phyloP scores from a whole-genome alignment of 2,329 filamentous ascomycete genomes.

The Paracoccidioides lutzii region DNA sequence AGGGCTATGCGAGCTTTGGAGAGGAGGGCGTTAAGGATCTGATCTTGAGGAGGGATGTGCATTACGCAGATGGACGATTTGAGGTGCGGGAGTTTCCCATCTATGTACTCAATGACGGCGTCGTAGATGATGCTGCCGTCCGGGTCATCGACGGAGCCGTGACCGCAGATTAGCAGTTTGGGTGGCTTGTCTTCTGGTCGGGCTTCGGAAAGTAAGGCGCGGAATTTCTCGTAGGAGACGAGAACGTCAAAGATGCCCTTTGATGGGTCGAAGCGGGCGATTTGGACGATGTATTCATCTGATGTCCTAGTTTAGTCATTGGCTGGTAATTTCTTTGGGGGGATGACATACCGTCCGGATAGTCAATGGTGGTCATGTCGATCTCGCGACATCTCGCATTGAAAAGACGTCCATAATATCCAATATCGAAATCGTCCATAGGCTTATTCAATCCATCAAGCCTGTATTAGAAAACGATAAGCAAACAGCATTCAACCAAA shows the following conservation, averaged over 20 bases:
- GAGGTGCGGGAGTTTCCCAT: slow-evolving; percentile 50
- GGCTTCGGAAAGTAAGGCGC: slow-evolving; percentile 13
- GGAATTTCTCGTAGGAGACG: slow-evolving; percentile 59
- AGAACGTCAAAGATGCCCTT: slow-evolving; percentile 72
- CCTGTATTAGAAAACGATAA: slow-evolving; percentile 29
- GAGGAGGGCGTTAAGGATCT: slow-evolving; percentile 64
- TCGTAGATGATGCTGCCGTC: slow-evolving; percentile 62
- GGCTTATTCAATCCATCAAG: slow-evolving; percentile 70
- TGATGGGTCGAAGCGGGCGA: slow-evolving; percentile 70
- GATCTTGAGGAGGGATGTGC: slow-evolving; percentile 64
- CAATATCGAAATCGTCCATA: slow-evolving; percentile 55
- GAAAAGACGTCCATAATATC: slow-evolving; percentile 65
- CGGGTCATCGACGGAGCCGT: slow-evolving; percentile 69
- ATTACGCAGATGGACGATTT: slow-evolving; percentile 57
- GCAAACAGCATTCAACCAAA: neutral
- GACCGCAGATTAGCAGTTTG: slow-evolving; percentile 62
- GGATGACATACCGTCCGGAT: slow-evolving; percentile 22
- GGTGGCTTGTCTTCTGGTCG: slow-evolving; percentile 42
- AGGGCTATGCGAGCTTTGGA: slow-evolving; percentile 60
- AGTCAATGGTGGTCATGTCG: slow-evolving; percentile 29
- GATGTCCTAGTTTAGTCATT: slow-evolving; percentile 3
- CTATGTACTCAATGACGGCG: slow-evolving; percentile 54
- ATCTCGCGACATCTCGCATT: slow-evolving; percentile 50
- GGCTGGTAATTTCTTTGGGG: slow-evolving; percentile 37
- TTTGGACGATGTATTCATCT: slow-evolving; percentile 64